These are phyloP conservation scores for Thoreauomyces humboldtii DNA, from an alignment of 192 early-diverging fungal genomes.

Conservation along the genomic window DNA sequence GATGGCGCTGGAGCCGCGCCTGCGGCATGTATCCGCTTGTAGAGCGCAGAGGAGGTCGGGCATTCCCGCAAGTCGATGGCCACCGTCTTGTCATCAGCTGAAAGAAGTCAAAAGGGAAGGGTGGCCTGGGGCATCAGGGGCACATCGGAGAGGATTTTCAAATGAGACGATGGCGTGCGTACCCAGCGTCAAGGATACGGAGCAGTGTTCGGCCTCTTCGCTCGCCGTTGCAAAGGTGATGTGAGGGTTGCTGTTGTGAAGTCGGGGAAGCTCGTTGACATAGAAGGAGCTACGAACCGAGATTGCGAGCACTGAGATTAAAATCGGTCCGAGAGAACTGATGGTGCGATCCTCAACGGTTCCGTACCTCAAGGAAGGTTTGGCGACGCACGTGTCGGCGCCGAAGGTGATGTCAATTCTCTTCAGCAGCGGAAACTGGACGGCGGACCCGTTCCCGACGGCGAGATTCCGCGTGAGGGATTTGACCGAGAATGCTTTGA, in stretches of 20 bases:
- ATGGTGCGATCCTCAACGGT: too few species aligned
- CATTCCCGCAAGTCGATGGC: slow-evolving; percentile 18
- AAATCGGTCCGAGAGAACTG: neutral
- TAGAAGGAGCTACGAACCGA: slow-evolving; percentile 18
- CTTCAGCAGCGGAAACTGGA: neutral
- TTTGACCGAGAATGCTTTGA: slow-evolving; percentile 17
- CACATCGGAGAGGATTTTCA: too few species aligned
- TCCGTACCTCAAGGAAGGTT: slow-evolving; percentile 12
- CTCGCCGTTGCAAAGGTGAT: slow-evolving; percentile 15
- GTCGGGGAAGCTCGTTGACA: slow-evolving; percentile 30
- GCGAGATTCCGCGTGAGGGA: slow-evolving; percentile 17
- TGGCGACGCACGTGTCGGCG: slow-evolving; percentile 15
- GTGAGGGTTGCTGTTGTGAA: slow-evolving; percentile 21
- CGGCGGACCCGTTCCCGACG: slow-evolving; percentile 8
- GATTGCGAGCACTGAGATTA: neutral
- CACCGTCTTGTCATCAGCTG: slow-evolving; percentile 7
- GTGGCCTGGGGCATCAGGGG: too few species aligned
- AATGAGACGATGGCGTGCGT: too few species aligned
- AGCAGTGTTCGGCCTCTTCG: slow-evolving; percentile 19
- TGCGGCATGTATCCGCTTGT: slow-evolving; percentile 5
- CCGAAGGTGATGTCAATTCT: slow-evolving; percentile 15
- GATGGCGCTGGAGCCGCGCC: too few species aligned
- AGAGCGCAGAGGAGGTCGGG: neutral
- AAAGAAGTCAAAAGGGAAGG: neutral
- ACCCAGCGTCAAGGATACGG: slow-evolving; percentile 9